Evolutionary conservation across 306 rosid genomes (phyloP).

Genomic region (Prinsepia uniflora): DNA sequence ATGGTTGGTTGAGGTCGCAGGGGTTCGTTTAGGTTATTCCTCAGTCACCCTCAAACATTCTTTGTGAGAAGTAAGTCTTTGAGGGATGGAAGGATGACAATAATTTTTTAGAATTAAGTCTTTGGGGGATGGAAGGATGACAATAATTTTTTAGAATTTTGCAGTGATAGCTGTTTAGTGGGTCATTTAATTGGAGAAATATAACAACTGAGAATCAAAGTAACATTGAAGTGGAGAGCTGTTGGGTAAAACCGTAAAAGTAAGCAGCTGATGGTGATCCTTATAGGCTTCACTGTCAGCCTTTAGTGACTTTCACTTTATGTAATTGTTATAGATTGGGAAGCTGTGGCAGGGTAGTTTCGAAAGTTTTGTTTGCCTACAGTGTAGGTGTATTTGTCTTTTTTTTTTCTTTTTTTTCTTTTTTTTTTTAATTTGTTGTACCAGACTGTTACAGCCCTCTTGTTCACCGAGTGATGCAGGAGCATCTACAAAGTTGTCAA

Average conservation of each 20-base stretch:
- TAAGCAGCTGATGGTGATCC: neutral
- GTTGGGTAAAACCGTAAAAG: neutral
- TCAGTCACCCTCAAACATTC: neutral
- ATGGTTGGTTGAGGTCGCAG: neutral
- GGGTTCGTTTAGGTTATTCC: neutral
- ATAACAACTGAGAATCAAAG: neutral
- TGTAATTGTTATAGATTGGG: neutral
- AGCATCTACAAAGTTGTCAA: too few relatives aligned
- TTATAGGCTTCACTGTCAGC: neutral
- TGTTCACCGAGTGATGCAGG: neutral
- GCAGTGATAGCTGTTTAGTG: neutral
- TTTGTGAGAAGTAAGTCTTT: neutral
- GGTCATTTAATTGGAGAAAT: neutral
- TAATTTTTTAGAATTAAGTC: too few relatives aligned
- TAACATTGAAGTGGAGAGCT: neutral
- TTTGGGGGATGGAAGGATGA: too few relatives aligned
- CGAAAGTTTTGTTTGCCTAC: neutral
- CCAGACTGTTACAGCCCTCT: neutral
- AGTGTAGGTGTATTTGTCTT: neutral
- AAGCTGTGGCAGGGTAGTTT: neutral
- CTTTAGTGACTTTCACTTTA: neutral
- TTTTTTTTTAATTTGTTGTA: neutral
- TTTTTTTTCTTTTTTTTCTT: too few relatives aligned
- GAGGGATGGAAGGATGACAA: too few relatives aligned
- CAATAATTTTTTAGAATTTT: too few relatives aligned